These are phyloP conservation scores for Rhexocercosporidium sp. DNA, from an alignment of 2,329 filamentous ascomycete species.

Conservation along the genomic window DNA sequence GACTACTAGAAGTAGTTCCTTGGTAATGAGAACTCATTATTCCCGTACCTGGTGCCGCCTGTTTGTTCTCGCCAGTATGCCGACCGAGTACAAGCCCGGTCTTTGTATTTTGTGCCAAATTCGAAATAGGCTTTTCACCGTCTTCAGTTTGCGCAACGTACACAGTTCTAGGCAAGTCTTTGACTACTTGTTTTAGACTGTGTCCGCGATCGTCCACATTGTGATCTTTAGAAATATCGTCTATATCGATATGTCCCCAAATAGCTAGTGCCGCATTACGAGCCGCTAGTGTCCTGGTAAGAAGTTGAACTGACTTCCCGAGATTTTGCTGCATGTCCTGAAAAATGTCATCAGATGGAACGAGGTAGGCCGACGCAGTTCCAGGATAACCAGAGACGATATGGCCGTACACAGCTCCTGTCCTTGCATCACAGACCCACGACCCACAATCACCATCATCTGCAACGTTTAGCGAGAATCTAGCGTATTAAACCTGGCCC, in stretches of 20 bases:
- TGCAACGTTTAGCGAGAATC: background rate
- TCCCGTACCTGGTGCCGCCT: too few relatives aligned
- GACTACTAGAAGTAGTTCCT: too few relatives aligned
- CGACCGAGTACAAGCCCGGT: too few relatives aligned
- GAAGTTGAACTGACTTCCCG: background rate
- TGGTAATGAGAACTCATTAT: too few relatives aligned
- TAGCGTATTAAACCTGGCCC: too few relatives aligned
- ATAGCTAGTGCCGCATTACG: background rate
- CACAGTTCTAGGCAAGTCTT: too few relatives aligned
- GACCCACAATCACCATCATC: slow-evolving; percentile 23
- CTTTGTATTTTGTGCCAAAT: too few relatives aligned
- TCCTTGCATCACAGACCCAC: slow-evolving; percentile 16
- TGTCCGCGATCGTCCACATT: background rate
- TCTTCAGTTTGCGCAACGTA: too few relatives aligned
- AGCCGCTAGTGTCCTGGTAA: background rate
- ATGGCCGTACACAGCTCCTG: slow-evolving; percentile 20
- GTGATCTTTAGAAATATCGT: background rate
- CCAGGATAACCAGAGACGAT: slow-evolving; percentile 20
- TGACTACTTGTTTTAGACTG: too few relatives aligned
- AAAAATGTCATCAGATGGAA: slow-evolving; percentile 13
- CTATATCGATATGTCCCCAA: background rate
- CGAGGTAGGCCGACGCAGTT: slow-evolving; percentile 17
- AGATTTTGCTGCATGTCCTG: slow-evolving; percentile 7
- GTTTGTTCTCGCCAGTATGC: too few relatives aligned
- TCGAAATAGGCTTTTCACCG: too few relatives aligned